Conservation (phyloP, 2,329 filamentous ascomycete genomes). For the Arthrobotrys sinensis region DNA sequence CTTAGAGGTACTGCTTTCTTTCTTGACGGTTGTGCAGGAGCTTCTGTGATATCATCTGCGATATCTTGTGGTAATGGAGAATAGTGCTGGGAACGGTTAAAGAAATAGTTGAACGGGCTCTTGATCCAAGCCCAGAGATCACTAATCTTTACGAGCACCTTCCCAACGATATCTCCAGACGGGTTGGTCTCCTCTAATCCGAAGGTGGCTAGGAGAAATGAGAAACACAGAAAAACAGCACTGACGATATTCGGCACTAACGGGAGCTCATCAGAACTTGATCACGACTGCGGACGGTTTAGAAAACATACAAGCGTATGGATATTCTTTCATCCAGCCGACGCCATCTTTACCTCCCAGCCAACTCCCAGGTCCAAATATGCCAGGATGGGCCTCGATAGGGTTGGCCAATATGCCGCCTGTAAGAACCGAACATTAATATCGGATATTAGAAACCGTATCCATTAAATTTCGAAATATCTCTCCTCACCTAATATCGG, state of each 20-base stretch:
- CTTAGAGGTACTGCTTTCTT: conserved; percentile 68
- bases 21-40: conserved; percentile 59
- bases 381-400: conserved; percentile 66
- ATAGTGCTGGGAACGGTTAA: conserved; percentile 63
- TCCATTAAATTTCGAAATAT: neutral
- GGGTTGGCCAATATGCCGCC: conserved; percentile 70
- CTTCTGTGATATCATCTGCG: conserved; percentile 27
- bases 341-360: conserved; percentile 65
- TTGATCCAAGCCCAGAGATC: conserved; percentile 16
- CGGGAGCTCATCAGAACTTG: conserved; percentile 1
- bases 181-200: conserved; percentile 42
- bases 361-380: conserved; percentile 68
- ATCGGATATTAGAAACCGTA: neutral
- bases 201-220: conserved; percentile 36
- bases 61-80: conserved; percentile 63
- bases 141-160: conserved; percentile 2
- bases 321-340: conserved; percentile 69
- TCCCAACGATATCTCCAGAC: conserved; percentile 50
- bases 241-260: conserved; percentile 72
- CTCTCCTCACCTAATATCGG: conserved; percentile 69
- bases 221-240: conserved; percentile 69
- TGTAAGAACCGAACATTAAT: conserved; percentile 65
- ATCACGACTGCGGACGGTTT: neutral
- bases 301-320: conserved; percentile 69
- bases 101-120: conserved; percentile 1